Evolutionary conservation across 306 rosid genomes (phyloP).

Genomic region (Arachis stenosperma): DNA sequence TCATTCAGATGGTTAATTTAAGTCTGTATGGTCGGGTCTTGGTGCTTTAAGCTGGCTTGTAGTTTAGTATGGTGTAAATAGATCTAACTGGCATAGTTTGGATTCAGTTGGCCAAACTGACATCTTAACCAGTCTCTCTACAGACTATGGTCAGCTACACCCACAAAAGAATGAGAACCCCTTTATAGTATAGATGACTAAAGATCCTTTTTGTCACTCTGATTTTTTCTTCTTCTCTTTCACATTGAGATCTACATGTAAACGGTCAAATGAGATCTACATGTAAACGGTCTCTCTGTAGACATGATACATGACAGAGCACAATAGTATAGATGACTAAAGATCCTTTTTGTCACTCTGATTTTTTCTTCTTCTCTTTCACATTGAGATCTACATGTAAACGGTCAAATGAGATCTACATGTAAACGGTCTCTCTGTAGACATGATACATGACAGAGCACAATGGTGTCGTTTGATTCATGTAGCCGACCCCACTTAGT

Average conservation of each 20-base stretch:
- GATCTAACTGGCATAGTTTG: constrained; percentile 15
- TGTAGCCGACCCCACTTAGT: too few species aligned
- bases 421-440: too few species aligned
- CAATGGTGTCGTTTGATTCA: too few species aligned
- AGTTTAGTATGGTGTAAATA: constrained; percentile 7
- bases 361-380: not conserved
- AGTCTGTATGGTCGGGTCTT: constrained; percentile 20
- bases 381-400: too few species aligned
- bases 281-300: too few species aligned
- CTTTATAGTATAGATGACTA: not conserved
- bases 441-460: too few species aligned
- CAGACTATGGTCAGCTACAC: constrained; percentile 2
- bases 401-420: too few species aligned
- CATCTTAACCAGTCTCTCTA: constrained; percentile 20
- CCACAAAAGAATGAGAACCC: constrained; percentile 23
- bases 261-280: too few species aligned
- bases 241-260: not conserved
- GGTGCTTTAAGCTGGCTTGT: constrained; percentile 28
- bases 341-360: not conserved
- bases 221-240: not conserved
- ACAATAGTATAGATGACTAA: not conserved
- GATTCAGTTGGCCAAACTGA: constrained; percentile 26
- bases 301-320: too few species aligned
- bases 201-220: not conserved
- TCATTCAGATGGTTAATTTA: constrained; percentile 1